phyloP scores from a whole-genome alignment of 495 filamentous ascomycete genomes.

The Podospora anserina region DNA sequence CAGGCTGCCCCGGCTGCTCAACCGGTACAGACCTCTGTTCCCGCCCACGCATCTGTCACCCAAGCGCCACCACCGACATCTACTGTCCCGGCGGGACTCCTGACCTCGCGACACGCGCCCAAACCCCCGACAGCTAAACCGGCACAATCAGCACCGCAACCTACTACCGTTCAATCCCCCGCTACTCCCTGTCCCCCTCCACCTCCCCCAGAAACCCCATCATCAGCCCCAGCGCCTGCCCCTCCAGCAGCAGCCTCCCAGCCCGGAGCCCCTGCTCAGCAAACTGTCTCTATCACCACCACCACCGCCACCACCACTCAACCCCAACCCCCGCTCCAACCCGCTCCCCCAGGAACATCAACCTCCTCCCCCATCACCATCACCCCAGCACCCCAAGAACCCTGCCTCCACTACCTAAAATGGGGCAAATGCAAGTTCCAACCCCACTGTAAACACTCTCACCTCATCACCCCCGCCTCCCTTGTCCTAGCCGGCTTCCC shows the following conservation, averaged over 20 bases:
- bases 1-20: not conserved
- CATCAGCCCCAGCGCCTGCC: not conserved
- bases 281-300: too few relatives aligned
- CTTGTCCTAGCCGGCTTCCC: not conserved
- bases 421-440: not conserved
- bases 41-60: not conserved
- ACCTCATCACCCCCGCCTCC: not conserved
- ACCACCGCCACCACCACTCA: not conserved
- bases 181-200: not conserved
- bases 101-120: not conserved
- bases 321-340: not conserved
- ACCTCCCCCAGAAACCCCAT: not conserved
- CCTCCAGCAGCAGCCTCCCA: not conserved
- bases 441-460: not conserved
- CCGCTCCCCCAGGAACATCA: not conserved
- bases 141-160: not conserved
- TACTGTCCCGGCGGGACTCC: not conserved
- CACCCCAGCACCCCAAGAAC: conserved; percentile 40
- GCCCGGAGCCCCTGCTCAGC: too few relatives aligned
- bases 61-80: not conserved
- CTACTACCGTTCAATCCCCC: not conserved
- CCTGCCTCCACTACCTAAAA: not conserved
- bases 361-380: not conserved
- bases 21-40: not conserved
- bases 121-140: not conserved